Evolutionary conservation across 176 grass and related monocot genomes (phyloP), one percentile per base, ranked within the genome.

Genomic region (Aegilops longissima): DNA sequence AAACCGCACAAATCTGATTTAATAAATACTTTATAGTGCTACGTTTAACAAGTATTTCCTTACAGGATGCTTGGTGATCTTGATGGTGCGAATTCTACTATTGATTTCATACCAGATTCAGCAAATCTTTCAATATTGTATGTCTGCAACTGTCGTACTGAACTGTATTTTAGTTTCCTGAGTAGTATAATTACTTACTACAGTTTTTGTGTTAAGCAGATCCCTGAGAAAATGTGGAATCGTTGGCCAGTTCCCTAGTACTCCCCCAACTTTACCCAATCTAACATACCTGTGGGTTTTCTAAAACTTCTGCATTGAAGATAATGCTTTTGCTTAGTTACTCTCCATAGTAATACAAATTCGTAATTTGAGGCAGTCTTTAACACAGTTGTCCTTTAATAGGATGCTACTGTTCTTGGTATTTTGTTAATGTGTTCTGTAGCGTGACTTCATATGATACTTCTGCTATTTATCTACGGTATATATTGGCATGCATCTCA

Each of bases 51-150:
- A 0, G 24, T 0, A 74, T 75, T 82, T 82, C 8, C 0, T 83
- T 71, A 2, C 79, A 93, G 92, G 83, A 90, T 81, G 77, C 83
- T 93, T 65, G 92, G 92, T 62, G 83, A 93, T 70, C 86, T 93
- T 90, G 33, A 38, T 61, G 70, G 68, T 40, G 51, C 1, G 2
- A 20, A 76, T 45, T 80, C 73, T 58, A 76, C 66, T 59, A 17
- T 90, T n/a, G 35, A 45, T 70, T 88, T 93, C 74, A 71, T 88
- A 56, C 68, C 44, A 85, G 66, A 71, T 12, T n/a, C 12, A 75
- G 13, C 65, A 90, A 90, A 82, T 52, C 21, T 93, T 72, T 83
- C 86, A 25, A 74, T 12, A 3, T 86, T 91, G 86, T 88, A 84
- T 21, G 88, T 78, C 18, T 83, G 54, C 70, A 77, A 78, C 4